Base-by-base conservation (phyloP, 192 early-diverging fungal species). In the Backusella macrospora region DNA sequence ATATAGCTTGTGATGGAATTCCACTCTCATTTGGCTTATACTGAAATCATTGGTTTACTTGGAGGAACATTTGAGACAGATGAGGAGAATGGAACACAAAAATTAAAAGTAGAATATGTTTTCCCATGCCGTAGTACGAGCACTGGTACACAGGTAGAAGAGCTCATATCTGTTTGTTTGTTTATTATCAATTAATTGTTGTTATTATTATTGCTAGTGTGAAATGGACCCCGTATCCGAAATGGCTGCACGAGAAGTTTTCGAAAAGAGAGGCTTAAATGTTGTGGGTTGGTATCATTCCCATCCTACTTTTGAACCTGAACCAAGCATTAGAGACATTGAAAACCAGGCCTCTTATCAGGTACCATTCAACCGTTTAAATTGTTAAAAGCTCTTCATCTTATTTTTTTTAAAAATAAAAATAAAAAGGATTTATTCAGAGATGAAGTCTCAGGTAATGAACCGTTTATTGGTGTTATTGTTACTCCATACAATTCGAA, bases 251-350 rank as follows among this genome's bases (percentile, higher is more conserved):
- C 86, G 94, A 10, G 86, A 90, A 47, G 85, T 79, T n/a, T 98
- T 98, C 78, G 85, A 82, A 0, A 74, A 74, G 6, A 81, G 83
- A 73, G 87, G 88, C 0, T 83, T 87, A 48, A 79, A 80, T 26
- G 92, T 93, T 1, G 95, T 97, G 39, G 96, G 96, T 65, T 98
- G 96, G 96, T 98, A 96, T 84, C 96, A 98, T 79, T 96, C 95
- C 45, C 96, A 98, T 81, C 96, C 96, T 38, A 93, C 93, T 0
- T 98, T 98, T 73, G 94, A 94, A 45, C 91, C 96, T 0, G 88
- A 89, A 26, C 96, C 96, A 46, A 93, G 91, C 46, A 88, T 96
- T 13, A 86, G 94, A 75, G 96, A 98, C 77, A 92, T 96, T 77
- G 92, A 94, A 79, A 97, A 91, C 69, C 96, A 98, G 82, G 86